Evolutionary conservation across 2,329 filamentous ascomycete genomes (phyloP), one percentile per base, ranked within the genome.

Genomic region (Aspergillus sp.): DNA sequence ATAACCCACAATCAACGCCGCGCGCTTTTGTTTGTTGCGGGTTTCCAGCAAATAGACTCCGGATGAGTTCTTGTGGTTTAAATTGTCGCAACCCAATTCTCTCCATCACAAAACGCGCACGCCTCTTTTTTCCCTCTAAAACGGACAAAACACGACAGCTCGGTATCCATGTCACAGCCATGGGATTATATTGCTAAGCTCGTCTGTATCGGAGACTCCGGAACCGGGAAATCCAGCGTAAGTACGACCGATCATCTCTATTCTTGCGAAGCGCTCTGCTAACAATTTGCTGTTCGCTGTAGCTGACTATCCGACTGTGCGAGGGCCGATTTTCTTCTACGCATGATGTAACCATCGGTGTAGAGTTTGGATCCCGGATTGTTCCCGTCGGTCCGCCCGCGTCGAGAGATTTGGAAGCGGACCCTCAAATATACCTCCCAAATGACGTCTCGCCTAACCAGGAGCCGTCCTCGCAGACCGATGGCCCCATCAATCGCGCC

Each of bases 121-220:
- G 37, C 30, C 45, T 45, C 46, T 22, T 47, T 12, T 34, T 11
- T 30, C 37, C 24, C 22, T 45, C 20, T 24, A 19, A 39, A 42
- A 45, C 27, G n/a, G 37, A 50, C 19, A 33, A 17, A 22, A 53
- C 9, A 62, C 57, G 42, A 40, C 37, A 13, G 45, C 42, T 57
- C 57, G 61, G 66, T 72, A 70, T 72, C 70, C 70, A 77, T 77
- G 75, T 77, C 75, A 72, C 73, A 75, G 69, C 89, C 91, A 76
- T 98, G 93, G 93, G 92, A 98, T 80, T 98, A 96, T 81, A 99
- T 98, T 73, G 93, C 93, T 76, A 99, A 99, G 79, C 90, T 99
- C 69, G 93, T 98, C 72, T 96, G 91, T 80, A 92, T 99, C 70
- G 95, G 95, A 75, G 95, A 98, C 80, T 95, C 90, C 46, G 95